Evolutionary conservation across 441 rosid genomes (phyloP).

Genomic region (Adansonia gregorii): DNA sequence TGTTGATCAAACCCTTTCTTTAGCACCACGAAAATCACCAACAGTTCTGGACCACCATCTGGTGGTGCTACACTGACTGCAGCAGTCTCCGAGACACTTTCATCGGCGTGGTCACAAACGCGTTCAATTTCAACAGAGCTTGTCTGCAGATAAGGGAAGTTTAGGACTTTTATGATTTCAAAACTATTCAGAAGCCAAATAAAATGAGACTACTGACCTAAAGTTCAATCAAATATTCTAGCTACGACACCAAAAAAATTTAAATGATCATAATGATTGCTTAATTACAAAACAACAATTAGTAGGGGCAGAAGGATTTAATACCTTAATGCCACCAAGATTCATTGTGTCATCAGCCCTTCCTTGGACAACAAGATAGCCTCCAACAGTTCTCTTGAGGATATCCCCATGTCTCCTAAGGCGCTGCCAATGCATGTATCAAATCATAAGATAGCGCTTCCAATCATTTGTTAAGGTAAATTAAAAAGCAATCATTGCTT

Average conservation of each 20-base stretch:
- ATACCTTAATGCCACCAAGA: conserved; percentile 93
- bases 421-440: conserved; percentile 43
- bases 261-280: not conserved
- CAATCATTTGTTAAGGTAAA: not conserved
- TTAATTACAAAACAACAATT: not conserved
- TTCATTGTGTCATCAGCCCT: conserved; percentile 98
- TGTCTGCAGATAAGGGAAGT: conserved; percentile 47
- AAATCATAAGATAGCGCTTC: conserved; percentile 12
- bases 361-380: conserved; percentile 72
- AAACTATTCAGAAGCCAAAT: not conserved
- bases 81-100: conserved; percentile 75
- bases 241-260: not conserved
- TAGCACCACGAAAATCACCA: conserved; percentile 63
- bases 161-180: not conserved
- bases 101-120: conserved; percentile 73
- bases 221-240: not conserved
- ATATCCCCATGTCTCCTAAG: conserved; percentile 95
- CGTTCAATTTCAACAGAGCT: conserved; percentile 91
- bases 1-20: conserved; percentile 54
- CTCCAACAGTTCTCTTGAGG: conserved; percentile 71
- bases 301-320: not conserved
- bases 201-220: not conserved
- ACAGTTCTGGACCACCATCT: conserved; percentile 75
- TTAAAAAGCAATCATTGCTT: not conserved
- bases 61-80: conserved; percentile 64